Evolutionary conservation across 2,329 filamentous ascomycete genomes (phyloP), one percentile per base, ranked within the genome.

Genomic region (Beauveria bassiana): DNA sequence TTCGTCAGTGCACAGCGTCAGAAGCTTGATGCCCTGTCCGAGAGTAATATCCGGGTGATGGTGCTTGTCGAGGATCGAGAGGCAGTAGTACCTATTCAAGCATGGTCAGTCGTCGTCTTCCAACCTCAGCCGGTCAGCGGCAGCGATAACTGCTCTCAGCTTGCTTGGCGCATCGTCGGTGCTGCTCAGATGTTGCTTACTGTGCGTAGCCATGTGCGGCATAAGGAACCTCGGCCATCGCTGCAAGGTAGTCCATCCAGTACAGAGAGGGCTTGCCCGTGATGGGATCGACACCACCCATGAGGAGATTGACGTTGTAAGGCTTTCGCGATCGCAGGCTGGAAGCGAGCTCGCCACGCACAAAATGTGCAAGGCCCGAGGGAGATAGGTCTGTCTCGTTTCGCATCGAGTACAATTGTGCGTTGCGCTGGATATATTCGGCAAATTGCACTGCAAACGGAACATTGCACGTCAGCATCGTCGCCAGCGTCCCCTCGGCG

Each of bases 351-450:
- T 99, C 93, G 73, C 89, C 89, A 67, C 95, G 91, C 69, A 99
- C 92, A 74, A 97, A 99, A 79, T 91, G 87, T 65, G 93, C 91
- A 61, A 97, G 87, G 45, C 91, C 95, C 42, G 88, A 87, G 10
- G 95, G 93, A 50, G 91, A 91, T 64, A 99, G 86, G 71, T 97
- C 91, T 72, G 89, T 89, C 77, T 92, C 90, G 75, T 98, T 98
- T 73, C 96, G 91, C 93, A 98, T 99, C 68, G 90, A 92, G 80
- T 99, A 99, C 73, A 99, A 89, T 78, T 96, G 91, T 66, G 95
- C 88, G 77, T 99, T 99, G 74, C 93, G 93, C 85, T 98, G 93
- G 75, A 99, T 96, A 80, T 93, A 99, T 80, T 99, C 95, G 75
- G 96, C 91, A 76, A 99, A 99, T 87, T 99, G 93, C 65, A 98